Conservation (phyloP, 2,329 filamentous ascomycete species). For the Sporothrix luriei region DNA sequence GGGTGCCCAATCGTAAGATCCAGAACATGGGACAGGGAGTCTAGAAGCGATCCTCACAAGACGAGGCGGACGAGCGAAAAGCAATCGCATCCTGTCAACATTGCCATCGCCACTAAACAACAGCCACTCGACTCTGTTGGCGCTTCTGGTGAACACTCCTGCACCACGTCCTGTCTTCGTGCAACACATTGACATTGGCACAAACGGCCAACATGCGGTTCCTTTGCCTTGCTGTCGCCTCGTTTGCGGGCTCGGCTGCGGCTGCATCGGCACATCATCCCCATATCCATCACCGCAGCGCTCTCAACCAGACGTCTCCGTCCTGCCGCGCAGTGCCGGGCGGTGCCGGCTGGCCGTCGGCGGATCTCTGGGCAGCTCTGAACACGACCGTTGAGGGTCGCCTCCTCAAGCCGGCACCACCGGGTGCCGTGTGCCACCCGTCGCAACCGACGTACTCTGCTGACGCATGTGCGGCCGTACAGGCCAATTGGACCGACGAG, state of each 20-base stretch:
- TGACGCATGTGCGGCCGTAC: background rate
- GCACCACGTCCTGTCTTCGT: background rate
- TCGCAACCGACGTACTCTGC: conserved; percentile 21
- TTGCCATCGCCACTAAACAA: background rate
- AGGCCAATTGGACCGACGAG: conserved; percentile 38
- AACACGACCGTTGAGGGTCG: conserved; percentile 31
- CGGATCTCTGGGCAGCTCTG: conserved; percentile 26
- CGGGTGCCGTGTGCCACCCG: conserved; percentile 30
- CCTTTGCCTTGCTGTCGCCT: background rate
- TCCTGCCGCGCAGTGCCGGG: conserved; percentile 27
- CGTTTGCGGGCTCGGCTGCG: background rate
- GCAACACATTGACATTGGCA: background rate
- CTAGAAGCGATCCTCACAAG: background rate
- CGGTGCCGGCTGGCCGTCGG: conserved; percentile 24
- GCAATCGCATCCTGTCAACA: background rate
- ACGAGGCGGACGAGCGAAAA: background rate
- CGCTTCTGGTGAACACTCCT: background rate
- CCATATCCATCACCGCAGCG: background rate
- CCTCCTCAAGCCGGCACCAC: conserved; percentile 27
- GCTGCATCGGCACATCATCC: background rate
- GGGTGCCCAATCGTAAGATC: background rate
- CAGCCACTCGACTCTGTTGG: conserved; percentile 3
- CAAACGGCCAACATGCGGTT: background rate
- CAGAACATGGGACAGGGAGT: background rate
- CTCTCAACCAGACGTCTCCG: conserved; percentile 20